A percentile compares a stretch with the other conserved stretches of the same genome.
These are phyloP conservation scores for Rhodotorula toruloides DNA, from an alignment of 768 basidiomycete genomes.

Conservation along the genomic window DNA sequence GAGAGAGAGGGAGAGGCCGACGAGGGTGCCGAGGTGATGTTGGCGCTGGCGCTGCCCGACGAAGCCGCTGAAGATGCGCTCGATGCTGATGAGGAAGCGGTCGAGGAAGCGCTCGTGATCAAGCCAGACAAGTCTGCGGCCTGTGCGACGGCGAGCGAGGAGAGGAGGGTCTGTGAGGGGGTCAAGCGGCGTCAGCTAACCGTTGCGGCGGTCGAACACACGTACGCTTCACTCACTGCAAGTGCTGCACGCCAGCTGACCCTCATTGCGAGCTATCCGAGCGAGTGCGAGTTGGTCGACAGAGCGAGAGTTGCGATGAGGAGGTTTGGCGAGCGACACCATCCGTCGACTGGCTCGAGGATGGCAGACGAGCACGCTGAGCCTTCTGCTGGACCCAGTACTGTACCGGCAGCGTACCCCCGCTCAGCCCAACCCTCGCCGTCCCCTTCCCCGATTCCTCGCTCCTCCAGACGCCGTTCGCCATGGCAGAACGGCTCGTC, in stretches of 20 bases:
- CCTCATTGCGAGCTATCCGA: background rate
- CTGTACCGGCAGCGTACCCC: too few relatives aligned
- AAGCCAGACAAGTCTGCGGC: background rate
- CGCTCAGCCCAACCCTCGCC: background rate
- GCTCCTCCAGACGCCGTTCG: background rate
- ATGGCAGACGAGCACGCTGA: too few relatives aligned
- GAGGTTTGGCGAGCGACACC: too few relatives aligned
- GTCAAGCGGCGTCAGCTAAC: background rate
- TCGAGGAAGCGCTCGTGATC: background rate
- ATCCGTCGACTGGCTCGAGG: too few relatives aligned
- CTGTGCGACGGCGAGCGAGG: background rate
- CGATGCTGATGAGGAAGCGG: background rate
- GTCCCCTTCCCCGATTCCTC: background rate
- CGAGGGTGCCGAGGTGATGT: background rate
- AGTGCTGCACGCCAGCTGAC: too few relatives aligned
- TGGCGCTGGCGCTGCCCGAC: conserved; percentile 1
- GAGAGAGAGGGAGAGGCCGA: background rate
- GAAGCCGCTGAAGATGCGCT: background rate
- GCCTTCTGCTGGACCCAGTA: too few relatives aligned
- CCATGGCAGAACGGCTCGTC: background rate
- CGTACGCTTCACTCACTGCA: too few relatives aligned
- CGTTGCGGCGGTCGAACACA: background rate
- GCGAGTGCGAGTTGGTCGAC: too few relatives aligned
- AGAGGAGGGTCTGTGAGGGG: background rate
- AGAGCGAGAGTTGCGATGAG: too few relatives aligned